Base-by-base conservation (phyloP, 1,284 basidiomycete species). In the Tilletia walkeri region DNA sequence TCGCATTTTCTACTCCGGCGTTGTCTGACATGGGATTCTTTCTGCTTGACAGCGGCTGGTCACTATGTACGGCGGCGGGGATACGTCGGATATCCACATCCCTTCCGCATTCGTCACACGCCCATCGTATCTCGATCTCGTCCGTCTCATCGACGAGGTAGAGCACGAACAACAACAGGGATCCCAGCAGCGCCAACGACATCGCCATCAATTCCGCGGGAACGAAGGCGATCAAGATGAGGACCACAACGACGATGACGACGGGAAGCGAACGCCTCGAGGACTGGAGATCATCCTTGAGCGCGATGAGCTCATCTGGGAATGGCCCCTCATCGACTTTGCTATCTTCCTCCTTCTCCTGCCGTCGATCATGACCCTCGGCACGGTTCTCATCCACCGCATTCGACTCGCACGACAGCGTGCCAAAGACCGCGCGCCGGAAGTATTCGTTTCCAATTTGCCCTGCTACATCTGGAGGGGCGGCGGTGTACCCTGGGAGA, bases 31-130 rank as follows among this genome's bases (percentile, higher is more conserved):
- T 30, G 24, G 24, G 24, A 30, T 30, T 30, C 24, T 30, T 30
- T 30, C 24, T 30, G 24, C 24, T 24, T 61, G 24, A 61, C 59
- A 75, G 48, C 78, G 79, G 0, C 79, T 82, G 24, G 72, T 82
- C 41, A 82, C 80, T 53, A 83, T 83, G 82, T 78, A 73, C 66
- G 77, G 80, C 0, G 74, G 78, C 0, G 78, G 78, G 36, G 81
- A 82, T 70, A 77, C 80, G 4, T 71, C 72, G 56, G 82, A 83
- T 50, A 75, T 83, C 50, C 67, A 49, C 20, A 81, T 83, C 49
- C 82, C 82, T 1, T 80, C 79, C 36, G 80, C 79, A 5, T 83
- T 83, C 67, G 75, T 83, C 45, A 80, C 80, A 4, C 76, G 82
- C 50, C 76, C 76, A 12, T 82, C 75, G 71, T 83, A 78, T 53